Conservation (phyloP, 768 basidiomycete genomes). For the Xanthoconium purpureum region DNA sequence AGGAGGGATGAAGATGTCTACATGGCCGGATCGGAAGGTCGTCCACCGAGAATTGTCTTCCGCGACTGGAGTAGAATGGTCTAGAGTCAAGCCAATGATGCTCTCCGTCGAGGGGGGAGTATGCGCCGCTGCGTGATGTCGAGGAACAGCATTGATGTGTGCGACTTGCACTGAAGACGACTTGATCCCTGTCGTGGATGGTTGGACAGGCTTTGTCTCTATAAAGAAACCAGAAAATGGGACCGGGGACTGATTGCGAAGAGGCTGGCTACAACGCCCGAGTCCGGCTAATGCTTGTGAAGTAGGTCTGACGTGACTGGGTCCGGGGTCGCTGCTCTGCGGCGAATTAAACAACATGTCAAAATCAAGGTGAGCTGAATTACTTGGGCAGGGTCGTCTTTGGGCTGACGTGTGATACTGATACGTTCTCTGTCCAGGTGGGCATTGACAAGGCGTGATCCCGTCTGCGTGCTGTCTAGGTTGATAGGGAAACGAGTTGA, state of each 20-base stretch:
- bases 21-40: conserved; percentile 26
- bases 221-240: not conserved
- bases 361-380: not conserved
- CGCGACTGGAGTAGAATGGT: not conserved
- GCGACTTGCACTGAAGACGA: not conserved
- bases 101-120: not conserved
- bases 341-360: conserved; percentile 2
- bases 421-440: not conserved
- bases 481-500: not conserved
- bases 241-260: not conserved
- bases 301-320: conserved; percentile 2
- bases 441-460: not conserved
- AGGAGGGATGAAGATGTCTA: conserved; percentile 14
- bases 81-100: conserved; percentile 10
- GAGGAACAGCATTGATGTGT: not conserved
- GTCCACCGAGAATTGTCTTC: conserved; percentile 16
- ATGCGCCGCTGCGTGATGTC: not conserved
- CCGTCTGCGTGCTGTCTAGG: not conserved
- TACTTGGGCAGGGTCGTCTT: conserved; percentile 7
- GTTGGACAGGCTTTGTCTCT: not conserved
- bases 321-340: conserved; percentile 11
- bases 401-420: not conserved
- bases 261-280: not conserved
- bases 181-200: not conserved
- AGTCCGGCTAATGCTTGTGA: not conserved